Conservation (phyloP, 139 green algal genomes). For the Astrephomene gubernaculifera region DNA sequence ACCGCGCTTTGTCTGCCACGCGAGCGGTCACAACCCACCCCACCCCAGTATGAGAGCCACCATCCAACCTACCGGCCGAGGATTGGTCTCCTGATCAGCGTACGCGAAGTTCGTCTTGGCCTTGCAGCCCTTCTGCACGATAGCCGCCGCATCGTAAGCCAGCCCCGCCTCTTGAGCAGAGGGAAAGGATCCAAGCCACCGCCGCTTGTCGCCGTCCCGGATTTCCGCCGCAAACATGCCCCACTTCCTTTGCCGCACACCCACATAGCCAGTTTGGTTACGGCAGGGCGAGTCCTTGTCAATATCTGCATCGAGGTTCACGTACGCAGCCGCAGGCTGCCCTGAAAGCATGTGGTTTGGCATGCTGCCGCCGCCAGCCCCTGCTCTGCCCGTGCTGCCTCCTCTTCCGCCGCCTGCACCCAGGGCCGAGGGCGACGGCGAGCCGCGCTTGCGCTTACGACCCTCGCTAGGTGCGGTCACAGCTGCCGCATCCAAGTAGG, state of each 20-base stretch:
- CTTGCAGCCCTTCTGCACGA: conserved; percentile 75
- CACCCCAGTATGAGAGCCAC: too few species aligned
- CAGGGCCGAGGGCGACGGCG: not conserved
- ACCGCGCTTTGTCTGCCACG: too few species aligned
- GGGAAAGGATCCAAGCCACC: conserved; percentile 85
- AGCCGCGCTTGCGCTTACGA: conserved; percentile 31
- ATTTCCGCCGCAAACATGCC: conserved; percentile 89
- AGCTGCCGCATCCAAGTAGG: too few species aligned
- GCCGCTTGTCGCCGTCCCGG: conserved; percentile 76
- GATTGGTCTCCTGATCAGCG: conserved; percentile 40
- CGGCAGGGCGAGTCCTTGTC: conserved; percentile 43
- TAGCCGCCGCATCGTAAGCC: conserved; percentile 84
- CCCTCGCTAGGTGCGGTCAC: not conserved
- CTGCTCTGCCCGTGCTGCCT: too few species aligned
- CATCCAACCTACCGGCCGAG: conserved; percentile 40
- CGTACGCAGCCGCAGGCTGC: too few species aligned
- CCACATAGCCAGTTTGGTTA: conserved; percentile 80
- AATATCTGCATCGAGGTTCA: not conserved
- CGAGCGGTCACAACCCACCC: too few species aligned
- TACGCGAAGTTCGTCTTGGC: conserved; percentile 86
- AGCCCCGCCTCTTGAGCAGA: conserved; percentile 73
- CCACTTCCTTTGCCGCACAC: conserved; percentile 82
- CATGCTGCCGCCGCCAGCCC: too few species aligned
- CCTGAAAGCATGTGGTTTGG: too few species aligned
- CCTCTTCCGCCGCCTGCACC: too few species aligned